Evolutionary conservation across 148 eudicot species (phyloP).

Genomic region (Vaccinium darrowii): DNA sequence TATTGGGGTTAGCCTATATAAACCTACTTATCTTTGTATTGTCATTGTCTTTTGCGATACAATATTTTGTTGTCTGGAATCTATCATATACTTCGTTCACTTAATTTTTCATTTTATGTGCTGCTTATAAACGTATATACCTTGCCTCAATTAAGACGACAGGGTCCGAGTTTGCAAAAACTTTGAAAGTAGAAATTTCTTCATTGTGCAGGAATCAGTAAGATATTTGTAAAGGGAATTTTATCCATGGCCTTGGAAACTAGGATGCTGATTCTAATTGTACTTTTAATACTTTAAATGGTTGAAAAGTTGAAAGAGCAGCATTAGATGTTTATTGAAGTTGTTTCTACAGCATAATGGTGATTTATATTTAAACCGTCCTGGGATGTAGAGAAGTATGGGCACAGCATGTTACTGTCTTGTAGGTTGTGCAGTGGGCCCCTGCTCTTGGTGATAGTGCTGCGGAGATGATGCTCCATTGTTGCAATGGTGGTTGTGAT

Average conservation of each 20-base stretch:
- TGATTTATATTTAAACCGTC: background rate
- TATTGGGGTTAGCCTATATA: too few species aligned
- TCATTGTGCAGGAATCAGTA: background rate
- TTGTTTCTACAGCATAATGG: background rate
- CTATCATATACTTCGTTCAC: background rate
- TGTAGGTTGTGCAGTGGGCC: background rate
- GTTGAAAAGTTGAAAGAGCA: background rate
- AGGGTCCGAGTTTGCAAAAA: background rate
- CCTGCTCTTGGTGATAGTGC: background rate
- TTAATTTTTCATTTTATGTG: background rate
- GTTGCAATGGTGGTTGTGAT: background rate
- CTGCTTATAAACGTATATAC: background rate
- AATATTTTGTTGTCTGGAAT: too few species aligned
- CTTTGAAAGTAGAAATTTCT: background rate
- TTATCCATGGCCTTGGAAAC: background rate
- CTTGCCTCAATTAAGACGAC: background rate
- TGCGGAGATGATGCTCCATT: background rate
- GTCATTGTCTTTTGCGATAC: too few species aligned
- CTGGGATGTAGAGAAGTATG: background rate
- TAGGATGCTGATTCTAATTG: background rate
- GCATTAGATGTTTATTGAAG: slow-evolving; percentile 6
- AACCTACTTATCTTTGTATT: too few species aligned
- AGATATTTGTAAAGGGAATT: background rate
- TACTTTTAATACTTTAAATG: background rate
- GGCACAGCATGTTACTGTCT: background rate